A percentile compares a stretch with the other conserved stretches of the same genome.
Conservation (phyloP, 768 basidiomycete genomes). For the Mrakia blollopis region DNA sequence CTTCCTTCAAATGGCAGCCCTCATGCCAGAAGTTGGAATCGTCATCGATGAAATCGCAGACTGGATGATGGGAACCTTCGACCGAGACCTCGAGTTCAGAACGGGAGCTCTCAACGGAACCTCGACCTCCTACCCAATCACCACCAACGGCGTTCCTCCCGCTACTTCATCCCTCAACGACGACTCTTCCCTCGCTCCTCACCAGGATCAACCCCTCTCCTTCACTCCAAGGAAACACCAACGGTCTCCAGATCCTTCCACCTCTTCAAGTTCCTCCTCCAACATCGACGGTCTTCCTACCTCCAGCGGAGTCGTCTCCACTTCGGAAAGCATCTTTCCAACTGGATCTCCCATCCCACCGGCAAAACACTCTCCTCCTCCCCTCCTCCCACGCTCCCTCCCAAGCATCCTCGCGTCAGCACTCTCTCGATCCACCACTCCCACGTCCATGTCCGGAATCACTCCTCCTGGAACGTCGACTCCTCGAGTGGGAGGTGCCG, state of each 20-base stretch:
- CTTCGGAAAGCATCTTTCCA: conserved; percentile 52
- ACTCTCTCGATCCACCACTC: conserved; percentile 15
- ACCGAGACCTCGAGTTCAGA: neutral
- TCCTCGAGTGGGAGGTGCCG: neutral
- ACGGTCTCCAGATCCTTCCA: neutral
- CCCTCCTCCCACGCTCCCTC: neutral
- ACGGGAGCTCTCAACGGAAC: neutral
- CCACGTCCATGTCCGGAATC: neutral
- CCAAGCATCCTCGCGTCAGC: conserved; percentile 26
- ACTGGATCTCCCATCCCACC: conserved; percentile 25
- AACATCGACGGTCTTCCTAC: neutral
- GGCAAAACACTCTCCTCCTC: conserved; percentile 27
- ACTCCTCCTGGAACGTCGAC: neutral
- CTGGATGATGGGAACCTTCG: conserved; percentile 82
- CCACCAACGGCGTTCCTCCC: neutral
- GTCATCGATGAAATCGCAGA: conserved; percentile 61
- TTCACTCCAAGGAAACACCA: neutral
- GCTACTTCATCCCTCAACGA: neutral
- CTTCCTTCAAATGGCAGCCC: conserved; percentile 85
- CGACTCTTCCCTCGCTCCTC: neutral
- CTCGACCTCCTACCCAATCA: neutral
- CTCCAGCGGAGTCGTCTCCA: neutral
- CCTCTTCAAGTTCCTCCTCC: neutral
- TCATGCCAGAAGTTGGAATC: conserved; percentile 53
- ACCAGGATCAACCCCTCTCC: neutral